These are phyloP conservation scores for Solanum peruvianum DNA, from an alignment of 257 asterid genomes.

Conservation along the genomic window DNA sequence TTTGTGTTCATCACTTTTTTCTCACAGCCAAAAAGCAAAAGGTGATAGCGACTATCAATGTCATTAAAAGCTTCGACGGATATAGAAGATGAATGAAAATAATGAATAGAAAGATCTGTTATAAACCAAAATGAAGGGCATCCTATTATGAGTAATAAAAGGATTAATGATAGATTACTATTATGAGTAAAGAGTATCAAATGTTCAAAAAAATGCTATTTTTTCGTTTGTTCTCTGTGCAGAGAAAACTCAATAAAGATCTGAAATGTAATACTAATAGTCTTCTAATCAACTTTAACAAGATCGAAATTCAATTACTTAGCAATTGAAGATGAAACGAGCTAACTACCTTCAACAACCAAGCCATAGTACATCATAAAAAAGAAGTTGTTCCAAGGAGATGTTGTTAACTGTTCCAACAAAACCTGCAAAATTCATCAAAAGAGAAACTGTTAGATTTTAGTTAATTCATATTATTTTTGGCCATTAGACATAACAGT, in stretches of 20 bases:
- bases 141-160: background rate
- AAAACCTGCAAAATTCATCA: conserved; percentile 5
- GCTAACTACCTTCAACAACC: conserved; percentile 22
- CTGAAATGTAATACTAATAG: background rate
- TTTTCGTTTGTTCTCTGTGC: background rate
- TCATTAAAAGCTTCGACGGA: too few relatives aligned
- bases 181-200: background rate
- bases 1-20: too few relatives aligned
- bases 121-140: background rate
- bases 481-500: background rate
- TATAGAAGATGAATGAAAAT: too few relatives aligned
- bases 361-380: conserved; percentile 32
- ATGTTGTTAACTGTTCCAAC: conserved; percentile 21
- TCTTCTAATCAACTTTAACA: background rate
- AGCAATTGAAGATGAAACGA: background rate
- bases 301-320: background rate
- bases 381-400: conserved; percentile 29
- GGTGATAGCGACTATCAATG: too few relatives aligned
- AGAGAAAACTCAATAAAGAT: background rate
- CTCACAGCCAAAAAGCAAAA: too few relatives aligned
- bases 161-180: background rate
- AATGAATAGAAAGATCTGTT: too few relatives aligned
- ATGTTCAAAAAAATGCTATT: background rate
- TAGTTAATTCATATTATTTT: background rate
- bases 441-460: background rate